These are phyloP conservation scores for Suhomyces sp. DNA, from an alignment of 805 yeast species.

Conservation along the genomic window DNA sequence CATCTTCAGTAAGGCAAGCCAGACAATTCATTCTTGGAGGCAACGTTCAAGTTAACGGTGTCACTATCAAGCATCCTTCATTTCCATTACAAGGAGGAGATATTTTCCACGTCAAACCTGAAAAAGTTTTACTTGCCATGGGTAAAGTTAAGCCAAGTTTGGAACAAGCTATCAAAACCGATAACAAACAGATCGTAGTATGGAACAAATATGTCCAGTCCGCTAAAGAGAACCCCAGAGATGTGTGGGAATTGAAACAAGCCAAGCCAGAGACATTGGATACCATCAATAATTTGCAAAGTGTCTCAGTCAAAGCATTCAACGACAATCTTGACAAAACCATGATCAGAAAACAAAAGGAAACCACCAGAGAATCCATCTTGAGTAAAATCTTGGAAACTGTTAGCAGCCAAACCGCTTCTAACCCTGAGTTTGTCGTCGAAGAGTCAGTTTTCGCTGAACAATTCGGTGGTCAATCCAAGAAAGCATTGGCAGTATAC, in stretches of 20 bases:
- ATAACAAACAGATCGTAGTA: conserved; percentile 63
- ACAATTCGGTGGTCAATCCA: conserved; percentile 16
- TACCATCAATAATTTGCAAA: conserved; percentile 15
- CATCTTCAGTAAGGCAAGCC: conserved; percentile 91
- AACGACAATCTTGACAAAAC: conserved; percentile 39
- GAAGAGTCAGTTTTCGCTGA: conserved; percentile 14
- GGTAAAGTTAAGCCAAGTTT: conserved; percentile 83
- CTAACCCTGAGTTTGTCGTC: conserved; percentile 5
- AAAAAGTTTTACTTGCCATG: conserved; percentile 76
- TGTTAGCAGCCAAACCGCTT: conserved; percentile 24
- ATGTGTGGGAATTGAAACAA: conserved; percentile 49
- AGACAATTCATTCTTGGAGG: conserved; percentile 82
- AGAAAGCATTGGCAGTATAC: conserved; percentile 34
- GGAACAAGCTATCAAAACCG: conserved; percentile 63
- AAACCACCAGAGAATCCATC: conserved; percentile 45
- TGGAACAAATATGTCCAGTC: conserved; percentile 73
- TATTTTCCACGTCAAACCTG: conserved; percentile 80
- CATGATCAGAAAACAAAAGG: conserved; percentile 42
- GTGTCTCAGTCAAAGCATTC: conserved; percentile 20
- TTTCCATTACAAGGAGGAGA: conserved; percentile 82
- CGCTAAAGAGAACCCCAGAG: conserved; percentile 56
- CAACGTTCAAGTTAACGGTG: conserved; percentile 82
- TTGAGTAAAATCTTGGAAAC: conserved; percentile 41
- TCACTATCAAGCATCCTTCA: conserved; percentile 72
- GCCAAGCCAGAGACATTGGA: conserved; percentile 41